phyloP scores from a whole-genome alignment of 2,329 filamentous ascomycete species.

The Diaporthe sp. region DNA sequence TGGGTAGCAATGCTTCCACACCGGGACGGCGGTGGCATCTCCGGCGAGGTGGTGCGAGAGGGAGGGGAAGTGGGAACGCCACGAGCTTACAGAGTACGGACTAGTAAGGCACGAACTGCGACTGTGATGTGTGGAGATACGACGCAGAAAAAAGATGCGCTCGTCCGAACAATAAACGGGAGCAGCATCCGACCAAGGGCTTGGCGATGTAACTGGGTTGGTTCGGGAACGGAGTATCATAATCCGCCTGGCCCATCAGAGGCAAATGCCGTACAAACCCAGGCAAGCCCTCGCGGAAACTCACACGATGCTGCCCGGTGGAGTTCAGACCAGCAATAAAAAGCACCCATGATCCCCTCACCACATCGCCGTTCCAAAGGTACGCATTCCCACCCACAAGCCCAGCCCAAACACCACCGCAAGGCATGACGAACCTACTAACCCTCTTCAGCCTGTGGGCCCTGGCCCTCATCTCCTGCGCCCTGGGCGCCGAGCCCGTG shows the following conservation, averaged over 20 bases:
- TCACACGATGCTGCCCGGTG: too few species aligned
- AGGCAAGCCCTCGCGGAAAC: neutral
- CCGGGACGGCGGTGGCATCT: neutral
- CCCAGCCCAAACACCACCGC: neutral
- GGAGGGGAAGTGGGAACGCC: neutral
- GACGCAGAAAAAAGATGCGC: neutral
- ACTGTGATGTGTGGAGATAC: neutral
- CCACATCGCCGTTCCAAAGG: neutral
- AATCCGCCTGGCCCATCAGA: neutral
- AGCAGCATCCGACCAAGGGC: neutral
- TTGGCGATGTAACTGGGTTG: conserved; percentile 12
- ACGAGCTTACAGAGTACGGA: neutral
- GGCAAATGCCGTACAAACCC: neutral
- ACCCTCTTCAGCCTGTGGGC: conserved; percentile 11
- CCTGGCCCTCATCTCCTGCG: neutral
- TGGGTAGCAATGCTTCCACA: neutral
- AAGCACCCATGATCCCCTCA: neutral
- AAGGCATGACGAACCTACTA: conserved; percentile 18
- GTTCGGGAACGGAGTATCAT: conserved; percentile 6
- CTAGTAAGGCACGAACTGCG: neutral
- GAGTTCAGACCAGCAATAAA: neutral
- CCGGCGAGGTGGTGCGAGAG: neutral
- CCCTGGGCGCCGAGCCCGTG: neutral
- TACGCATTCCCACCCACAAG: neutral
- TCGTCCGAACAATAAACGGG: neutral